These are phyloP conservation scores for Phytopythium mirpurense DNA, from an alignment of 352 stramenopile species.

Conservation along the genomic window DNA sequence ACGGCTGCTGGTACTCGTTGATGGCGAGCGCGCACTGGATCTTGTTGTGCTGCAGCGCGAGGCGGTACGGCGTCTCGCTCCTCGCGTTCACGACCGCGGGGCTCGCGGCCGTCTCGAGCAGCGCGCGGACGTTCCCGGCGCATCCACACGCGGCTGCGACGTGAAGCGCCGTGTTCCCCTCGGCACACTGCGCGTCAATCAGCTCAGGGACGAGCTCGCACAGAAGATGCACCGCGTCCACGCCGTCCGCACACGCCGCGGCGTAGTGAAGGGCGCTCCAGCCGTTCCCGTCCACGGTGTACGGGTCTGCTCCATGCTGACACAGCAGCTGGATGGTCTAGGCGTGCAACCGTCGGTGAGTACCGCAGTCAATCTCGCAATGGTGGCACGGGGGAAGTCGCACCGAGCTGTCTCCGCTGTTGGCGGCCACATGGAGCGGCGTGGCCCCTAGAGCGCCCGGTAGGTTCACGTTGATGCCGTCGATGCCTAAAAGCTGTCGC, in stretches of 20 bases:
- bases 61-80: slow-evolving; percentile 40
- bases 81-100: slow-evolving; percentile 34
- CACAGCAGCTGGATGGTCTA: slow-evolving; percentile 51
- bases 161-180: slow-evolving; percentile 64
- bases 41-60: slow-evolving; percentile 52
- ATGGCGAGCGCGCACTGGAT: slow-evolving; percentile 47
- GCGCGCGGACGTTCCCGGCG: slow-evolving; percentile 36
- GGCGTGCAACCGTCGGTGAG: background rate
- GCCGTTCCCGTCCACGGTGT: slow-evolving; percentile 40
- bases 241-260: slow-evolving; percentile 29
- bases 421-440: slow-evolving; percentile 52
- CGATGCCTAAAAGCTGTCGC: slow-evolving; percentile 15
- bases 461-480: slow-evolving; percentile 34
- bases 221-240: slow-evolving; percentile 45
- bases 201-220: slow-evolving; percentile 43
- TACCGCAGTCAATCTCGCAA: background rate
- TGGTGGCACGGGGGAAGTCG: background rate
- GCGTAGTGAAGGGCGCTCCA: slow-evolving; percentile 67
- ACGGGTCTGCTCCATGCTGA: slow-evolving; percentile 24
- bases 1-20: slow-evolving; percentile 43
- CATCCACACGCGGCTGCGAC: slow-evolving; percentile 53
- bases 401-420: slow-evolving; percentile 44
- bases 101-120: slow-evolving; percentile 57
- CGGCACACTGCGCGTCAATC: slow-evolving; percentile 37
- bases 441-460: slow-evolving; percentile 38